phyloP scores from a whole-genome alignment of 2,329 filamentous ascomycete species.

The Fusarium chaquense region DNA sequence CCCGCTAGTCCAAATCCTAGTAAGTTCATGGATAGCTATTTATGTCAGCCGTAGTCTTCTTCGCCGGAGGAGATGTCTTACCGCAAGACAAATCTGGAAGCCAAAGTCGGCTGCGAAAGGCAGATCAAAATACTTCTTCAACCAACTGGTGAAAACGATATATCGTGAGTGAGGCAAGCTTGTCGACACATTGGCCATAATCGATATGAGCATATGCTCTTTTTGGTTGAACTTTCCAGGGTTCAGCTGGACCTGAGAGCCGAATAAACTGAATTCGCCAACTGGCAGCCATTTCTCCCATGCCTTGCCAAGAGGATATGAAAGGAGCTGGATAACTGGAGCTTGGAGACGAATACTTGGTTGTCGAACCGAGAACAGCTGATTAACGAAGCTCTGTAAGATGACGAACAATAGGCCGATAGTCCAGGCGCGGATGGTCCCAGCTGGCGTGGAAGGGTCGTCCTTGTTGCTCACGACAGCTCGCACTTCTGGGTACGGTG shows the following conservation, averaged over 20 bases:
- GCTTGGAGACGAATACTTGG: conserved; percentile 63
- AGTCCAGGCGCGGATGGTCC: conserved; percentile 64
- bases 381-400: conserved; percentile 62
- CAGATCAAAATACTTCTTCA: conserved; percentile 43
- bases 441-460: conserved; percentile 62
- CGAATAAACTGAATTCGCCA: conserved; percentile 58
- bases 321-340: conserved; percentile 66
- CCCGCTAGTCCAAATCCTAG: conserved; percentile 69
- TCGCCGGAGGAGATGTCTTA: fast-evolving
- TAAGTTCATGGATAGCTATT: conserved; percentile 49
- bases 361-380: conserved; percentile 67
- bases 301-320: conserved; percentile 60
- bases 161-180: conserved; percentile 41
- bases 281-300: conserved; percentile 59
- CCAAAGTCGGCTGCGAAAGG: conserved; percentile 40
- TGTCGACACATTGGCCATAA: conserved; percentile 55
- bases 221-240: conserved; percentile 68
- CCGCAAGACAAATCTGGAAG: conserved; percentile 53
- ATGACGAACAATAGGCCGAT: conserved; percentile 63
- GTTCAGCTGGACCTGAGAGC: conserved; percentile 60
- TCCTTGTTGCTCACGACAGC: conserved; percentile 68
- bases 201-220: conserved; percentile 70
- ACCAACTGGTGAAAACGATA: conserved; percentile 40
- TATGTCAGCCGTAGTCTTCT: fast-evolving
- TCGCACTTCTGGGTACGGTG: conserved; percentile 67